phyloP scores from a whole-genome alignment of 345 rosid genomes.

The Moricandia arvensis region DNA sequence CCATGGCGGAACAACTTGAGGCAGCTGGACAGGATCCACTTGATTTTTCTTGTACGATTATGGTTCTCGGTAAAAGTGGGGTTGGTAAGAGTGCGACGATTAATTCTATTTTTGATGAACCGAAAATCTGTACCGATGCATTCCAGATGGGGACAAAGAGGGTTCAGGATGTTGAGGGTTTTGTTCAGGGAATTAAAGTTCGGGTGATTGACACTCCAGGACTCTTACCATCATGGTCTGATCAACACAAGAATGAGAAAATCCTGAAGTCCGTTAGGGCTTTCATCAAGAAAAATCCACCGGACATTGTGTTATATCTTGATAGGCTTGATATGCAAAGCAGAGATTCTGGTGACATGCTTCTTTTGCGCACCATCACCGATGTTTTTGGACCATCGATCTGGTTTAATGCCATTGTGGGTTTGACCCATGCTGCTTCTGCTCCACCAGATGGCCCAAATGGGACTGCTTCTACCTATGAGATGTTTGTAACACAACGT shows the following conservation, averaged over 20 bases:
- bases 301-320: conserved; percentile 94
- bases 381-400: conserved; percentile 90
- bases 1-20: conserved; percentile 98
- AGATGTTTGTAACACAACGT: conserved; percentile 96
- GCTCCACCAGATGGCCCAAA: conserved; percentile 99
- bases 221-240: conserved; percentile 90
- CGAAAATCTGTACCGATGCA: conserved; percentile 81
- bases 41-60: conserved; percentile 97
- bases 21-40: conserved; percentile 92
- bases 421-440: conserved; percentile 97
- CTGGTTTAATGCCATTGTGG: conserved; percentile 99
- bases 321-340: conserved; percentile 96
- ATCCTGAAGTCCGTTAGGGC: conserved; percentile 75
- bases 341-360: conserved; percentile 95
- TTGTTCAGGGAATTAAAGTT: conserved; percentile 97
- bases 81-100: conserved; percentile 99
- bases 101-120: conserved; percentile 94
- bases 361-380: conserved; percentile 86
- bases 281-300: conserved; percentile 86
- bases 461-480: conserved; percentile 91
- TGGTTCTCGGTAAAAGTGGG: conserved; percentile 98
- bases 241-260: conserved; percentile 90
- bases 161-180: conserved; percentile 95
- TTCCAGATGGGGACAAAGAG: conserved; percentile 86
- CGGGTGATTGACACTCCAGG: conserved; percentile 98